A percentile compares a stretch with the other conserved stretches of the same genome.
Conservation (phyloP, 2,329 filamentous ascomycete species). For the Xylariomycetidae sp. region DNA sequence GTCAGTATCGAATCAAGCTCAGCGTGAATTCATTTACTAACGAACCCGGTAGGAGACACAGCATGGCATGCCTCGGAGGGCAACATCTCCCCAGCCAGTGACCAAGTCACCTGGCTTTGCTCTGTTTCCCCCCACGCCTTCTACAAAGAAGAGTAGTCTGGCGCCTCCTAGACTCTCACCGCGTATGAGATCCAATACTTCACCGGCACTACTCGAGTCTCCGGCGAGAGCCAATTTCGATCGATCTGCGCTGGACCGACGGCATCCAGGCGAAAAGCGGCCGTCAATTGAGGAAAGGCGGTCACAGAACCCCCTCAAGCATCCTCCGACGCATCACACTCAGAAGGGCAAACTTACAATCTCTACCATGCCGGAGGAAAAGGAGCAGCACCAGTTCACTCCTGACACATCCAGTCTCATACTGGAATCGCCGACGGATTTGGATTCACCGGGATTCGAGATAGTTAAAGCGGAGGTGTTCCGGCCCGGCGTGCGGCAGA, state of each 20-base stretch:
- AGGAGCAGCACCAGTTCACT: slow-evolving; percentile 24
- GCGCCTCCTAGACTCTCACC: slow-evolving; percentile 30
- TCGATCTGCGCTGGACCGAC: slow-evolving; percentile 4
- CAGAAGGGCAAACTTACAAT: slow-evolving; percentile 19
- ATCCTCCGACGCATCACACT: slow-evolving; percentile 12
- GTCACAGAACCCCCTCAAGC: slow-evolving; percentile 11
- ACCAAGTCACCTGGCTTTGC: slow-evolving; percentile 40
- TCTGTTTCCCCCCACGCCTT: slow-evolving; percentile 38
- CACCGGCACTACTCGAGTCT: slow-evolving; percentile 44
- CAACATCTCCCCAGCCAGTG: slow-evolving; percentile 43
- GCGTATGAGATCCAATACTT: slow-evolving; percentile 49
- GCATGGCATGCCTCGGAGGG: slow-evolving; percentile 30
- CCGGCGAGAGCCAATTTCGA: slow-evolving; percentile 35
- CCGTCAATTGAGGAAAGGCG: no score
- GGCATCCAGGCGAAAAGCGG: no score
- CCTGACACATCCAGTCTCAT: slow-evolving; percentile 32
- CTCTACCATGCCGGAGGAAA: slow-evolving; percentile 15
- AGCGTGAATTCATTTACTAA: not conserved
- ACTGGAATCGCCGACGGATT: slow-evolving; percentile 37
- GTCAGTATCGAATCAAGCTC: no score
- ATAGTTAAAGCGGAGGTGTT: slow-evolving; percentile 25
- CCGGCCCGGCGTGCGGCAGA: slow-evolving; percentile 24
- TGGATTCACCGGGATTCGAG: slow-evolving; percentile 19
- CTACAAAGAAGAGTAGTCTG: slow-evolving; percentile 14
- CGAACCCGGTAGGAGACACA: slow-evolving; percentile 7